Base-by-base conservation (phyloP, 2,329 filamentous ascomycete genomes). In the Stagonosporopsis tanaceti region DNA sequence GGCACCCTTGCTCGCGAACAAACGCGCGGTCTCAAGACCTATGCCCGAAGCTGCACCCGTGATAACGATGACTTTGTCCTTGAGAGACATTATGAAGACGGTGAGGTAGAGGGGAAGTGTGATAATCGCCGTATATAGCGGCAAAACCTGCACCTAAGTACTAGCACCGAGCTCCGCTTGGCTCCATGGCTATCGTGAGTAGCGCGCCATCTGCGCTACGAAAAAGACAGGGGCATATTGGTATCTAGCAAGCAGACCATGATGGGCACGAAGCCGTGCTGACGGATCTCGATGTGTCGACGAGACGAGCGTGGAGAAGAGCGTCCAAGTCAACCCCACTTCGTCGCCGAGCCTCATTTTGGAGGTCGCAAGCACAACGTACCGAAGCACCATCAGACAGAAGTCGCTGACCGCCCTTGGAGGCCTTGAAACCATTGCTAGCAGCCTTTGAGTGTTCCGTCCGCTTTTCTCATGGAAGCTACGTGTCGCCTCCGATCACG, bases 31-130 rank as follows among this genome's bases (percentile, higher is more conserved):
- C 54, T 66, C 69, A 15, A 72, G 62, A 34, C 71, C 72, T 8
- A 74, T 75, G 20, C 72, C 70, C 2, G 68, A 73, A 0, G 67
- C 72, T 7, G 66, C 72, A 24, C 72, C 70, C 3, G 71, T 75
- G 50, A 75, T 69, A 28, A 64, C 68, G 40, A 74, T 68, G 57
- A 73, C 69, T 32, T 69, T 73, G 25, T 61, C 67, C 40, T 72
- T 62, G 39, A 73, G 51, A 14, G 67, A 68, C 61, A 70, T 69
- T 15, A 34, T 48, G 47, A 12, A 32, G 12, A 17, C 14, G 4
- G 15, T 20, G 27, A n/a, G 20, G 12, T 34, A 17, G 11, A 4
- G 15, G 25, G 8, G 17, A 28, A 9, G 15, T 2, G n/a, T 32
- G 6, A 30, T 14, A 3, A n/a, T 1, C 17, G n/a, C 20, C 4